A percentile compares a stretch with the other conserved stretches of the same genome.
Evolutionary conservation across 345 rosid species (phyloP).

Genomic region (Eucalyptus pauciflora): DNA sequence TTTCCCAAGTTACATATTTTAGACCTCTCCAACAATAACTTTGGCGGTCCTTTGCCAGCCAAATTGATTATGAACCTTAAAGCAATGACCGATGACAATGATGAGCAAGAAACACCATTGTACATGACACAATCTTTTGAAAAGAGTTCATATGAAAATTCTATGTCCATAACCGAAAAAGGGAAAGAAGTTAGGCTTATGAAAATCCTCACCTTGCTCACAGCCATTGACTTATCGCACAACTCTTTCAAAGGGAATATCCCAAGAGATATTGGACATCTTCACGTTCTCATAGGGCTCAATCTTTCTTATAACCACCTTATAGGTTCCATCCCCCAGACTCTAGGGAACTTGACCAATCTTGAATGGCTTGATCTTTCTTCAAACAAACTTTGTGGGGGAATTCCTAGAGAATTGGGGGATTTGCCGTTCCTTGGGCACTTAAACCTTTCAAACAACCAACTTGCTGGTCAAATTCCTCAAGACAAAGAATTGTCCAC

Average conservation of each 20-base stretch:
- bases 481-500: rapidly evolving
- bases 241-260: neutral
- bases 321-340: neutral
- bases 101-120: too few relatives aligned
- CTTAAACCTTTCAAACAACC: neutral
- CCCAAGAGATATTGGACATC: rapidly evolving
- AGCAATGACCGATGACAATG: neutral
- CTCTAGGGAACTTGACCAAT: neutral
- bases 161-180: rapidly evolving
- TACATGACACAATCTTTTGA: neutral
- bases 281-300: rapidly evolving
- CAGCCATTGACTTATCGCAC: rapidly evolving
- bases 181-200: too few relatives aligned
- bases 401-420: rapidly evolving
- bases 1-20: neutral
- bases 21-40: neutral
- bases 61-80: neutral
- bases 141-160: neutral
- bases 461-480: neutral
- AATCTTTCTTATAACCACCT: neutral
- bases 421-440: rapidly evolving
- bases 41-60: neutral
- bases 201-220: too few relatives aligned
- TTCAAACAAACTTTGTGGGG: neutral
- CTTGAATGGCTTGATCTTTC: neutral